A percentile compares a stretch with the other conserved stretches of the same genome.
Evolutionary conservation across 441 rosid species (phyloP).

Genomic region (Geranium incanum): DNA sequence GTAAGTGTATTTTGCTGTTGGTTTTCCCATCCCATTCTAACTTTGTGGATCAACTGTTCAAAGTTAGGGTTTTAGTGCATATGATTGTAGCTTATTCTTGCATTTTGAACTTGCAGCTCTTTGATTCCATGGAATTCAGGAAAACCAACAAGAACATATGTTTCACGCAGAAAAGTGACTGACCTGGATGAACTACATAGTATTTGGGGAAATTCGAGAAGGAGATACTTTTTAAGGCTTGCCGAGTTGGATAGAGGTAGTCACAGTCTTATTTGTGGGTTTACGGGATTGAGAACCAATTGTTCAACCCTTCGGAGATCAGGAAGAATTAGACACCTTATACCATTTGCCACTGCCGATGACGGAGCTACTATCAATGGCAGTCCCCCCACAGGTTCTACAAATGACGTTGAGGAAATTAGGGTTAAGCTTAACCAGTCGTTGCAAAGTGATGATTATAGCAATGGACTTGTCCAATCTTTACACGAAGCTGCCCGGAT

Average conservation of each 20-base stretch:
- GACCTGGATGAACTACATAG: conserved; percentile 36
- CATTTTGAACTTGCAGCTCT: conserved; percentile 37
- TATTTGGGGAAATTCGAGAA: conserved; percentile 44
- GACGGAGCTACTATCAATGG: conserved; percentile 77
- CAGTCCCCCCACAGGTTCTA: conserved; percentile 39
- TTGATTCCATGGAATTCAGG: conserved; percentile 40
- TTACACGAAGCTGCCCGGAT: conserved; percentile 86
- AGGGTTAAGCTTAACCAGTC: conserved; percentile 61
- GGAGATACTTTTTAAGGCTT: conserved; percentile 30
- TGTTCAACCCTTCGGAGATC: conserved; percentile 24
- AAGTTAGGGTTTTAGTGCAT: conserved; percentile 8
- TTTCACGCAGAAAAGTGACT: conserved; percentile 34
- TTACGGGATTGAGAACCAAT: conserved; percentile 28
- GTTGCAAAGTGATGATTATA: conserved; percentile 56
- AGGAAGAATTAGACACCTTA: conserved; percentile 29
- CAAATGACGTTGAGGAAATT: conserved; percentile 58
- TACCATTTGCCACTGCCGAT: conserved; percentile 57
- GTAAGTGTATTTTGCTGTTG: not conserved
- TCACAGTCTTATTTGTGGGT: conserved; percentile 18
- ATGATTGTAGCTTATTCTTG: conserved; percentile 8
- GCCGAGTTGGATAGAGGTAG: conserved; percentile 29
- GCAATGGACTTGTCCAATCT: conserved; percentile 74
- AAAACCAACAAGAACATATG: conserved; percentile 35
- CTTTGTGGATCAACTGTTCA: not conserved
- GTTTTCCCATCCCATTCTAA: not conserved